Evolutionary conservation across 2,329 filamentous ascomycete genomes (phyloP), one percentile per base, ranked within the genome.

Genomic region (Exophiala calicioides): DNA sequence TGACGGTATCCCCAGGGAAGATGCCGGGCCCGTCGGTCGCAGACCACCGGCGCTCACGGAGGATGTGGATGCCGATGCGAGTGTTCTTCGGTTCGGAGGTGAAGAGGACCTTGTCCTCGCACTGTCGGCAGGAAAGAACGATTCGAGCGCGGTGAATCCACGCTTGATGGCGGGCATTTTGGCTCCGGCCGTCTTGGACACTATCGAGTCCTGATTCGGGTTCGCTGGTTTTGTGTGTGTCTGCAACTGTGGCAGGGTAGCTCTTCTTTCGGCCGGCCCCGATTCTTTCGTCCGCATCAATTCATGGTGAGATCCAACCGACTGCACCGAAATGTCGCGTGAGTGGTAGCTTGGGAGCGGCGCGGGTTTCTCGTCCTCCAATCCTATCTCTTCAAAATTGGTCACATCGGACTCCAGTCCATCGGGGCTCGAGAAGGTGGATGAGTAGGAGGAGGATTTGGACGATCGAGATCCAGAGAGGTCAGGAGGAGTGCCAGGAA

Each of bases 381-480:
- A 80, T 9, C 86, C 88, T 64, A 96, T 95, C 56, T 96, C 91
- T 66, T 97, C 91, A 61, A 96, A 96, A 65, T 96, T 84, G 55
- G 82, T 83, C 47, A 85, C 80, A 62, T 95, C 88, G 41, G 82
- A 77, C 34, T 87, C 72, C 39, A 82, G 77, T 26, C 54, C 54
- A 39, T 58, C 53, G 8, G 57, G 50, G 58, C 88, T 86, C 60
- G 89, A 85, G 60, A 81, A 73, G 41, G 84, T 85, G 52, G 90
- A 95, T 59, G 85, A 85, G 61, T 91, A 86, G 38, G 89, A 95
- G 4, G 88, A 94, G 20, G 89, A 90, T 69, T 93, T 94, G 56
- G 88, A 95, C 53, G 88, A 93, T 68, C 91, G 94, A 51, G 88
- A 94, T 58, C 77, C 79, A 54, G 86, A 88, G 70, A 95, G 82